phyloP scores from a whole-genome alignment of 331 rosid species.

The Pyracantha coccinea region DNA sequence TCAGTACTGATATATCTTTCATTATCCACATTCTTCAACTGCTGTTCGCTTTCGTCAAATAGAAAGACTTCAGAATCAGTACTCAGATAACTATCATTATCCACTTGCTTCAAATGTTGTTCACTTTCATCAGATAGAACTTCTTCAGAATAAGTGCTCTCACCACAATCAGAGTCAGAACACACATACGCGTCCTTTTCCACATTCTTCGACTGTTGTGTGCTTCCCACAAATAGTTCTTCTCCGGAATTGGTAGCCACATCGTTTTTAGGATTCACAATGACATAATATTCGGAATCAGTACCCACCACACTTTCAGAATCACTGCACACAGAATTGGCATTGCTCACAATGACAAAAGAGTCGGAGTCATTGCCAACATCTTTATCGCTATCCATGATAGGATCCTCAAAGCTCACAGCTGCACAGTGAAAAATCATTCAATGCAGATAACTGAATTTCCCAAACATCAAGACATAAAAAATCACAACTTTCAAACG shows the following conservation, averaged over 20 bases:
- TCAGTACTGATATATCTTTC: not conserved
- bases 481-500: not conserved
- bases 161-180: not conserved
- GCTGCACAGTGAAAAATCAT: not conserved
- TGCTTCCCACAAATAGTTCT: not conserved
- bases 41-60: not conserved
- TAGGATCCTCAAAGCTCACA: not conserved
- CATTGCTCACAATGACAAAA: not conserved
- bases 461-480: not conserved
- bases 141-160: not conserved
- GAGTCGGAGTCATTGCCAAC: not conserved
- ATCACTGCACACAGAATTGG: not conserved
- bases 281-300: not conserved
- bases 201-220: not conserved
- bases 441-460: not conserved
- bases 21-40: not conserved
- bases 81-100: not conserved
- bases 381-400: not conserved
- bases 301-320: not conserved
- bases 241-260: not conserved
- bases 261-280: not conserved
- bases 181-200: not conserved
- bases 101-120: not conserved
- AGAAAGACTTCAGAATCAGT: not conserved
- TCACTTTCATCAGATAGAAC: not conserved